phyloP scores from a whole-genome alignment of 1,284 basidiomycete genomes.

The Apiotrichum veenhuisii region DNA sequence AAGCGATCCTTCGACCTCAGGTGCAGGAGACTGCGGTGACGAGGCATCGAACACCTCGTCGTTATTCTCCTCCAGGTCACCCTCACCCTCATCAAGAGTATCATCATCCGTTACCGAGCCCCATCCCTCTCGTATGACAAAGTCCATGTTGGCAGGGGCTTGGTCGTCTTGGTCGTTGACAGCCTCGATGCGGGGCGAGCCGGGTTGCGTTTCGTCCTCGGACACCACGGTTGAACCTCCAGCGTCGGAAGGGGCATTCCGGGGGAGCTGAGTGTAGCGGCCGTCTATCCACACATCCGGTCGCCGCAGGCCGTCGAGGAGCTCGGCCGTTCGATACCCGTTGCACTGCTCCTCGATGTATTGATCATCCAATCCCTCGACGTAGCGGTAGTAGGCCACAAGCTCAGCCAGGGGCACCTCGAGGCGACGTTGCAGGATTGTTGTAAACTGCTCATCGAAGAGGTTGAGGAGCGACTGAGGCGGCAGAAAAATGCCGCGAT shows the following conservation, averaged over 20 bases:
- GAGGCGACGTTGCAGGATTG: neutral
- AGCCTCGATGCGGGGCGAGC: constrained; percentile 17
- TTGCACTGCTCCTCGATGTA: constrained; percentile 3
- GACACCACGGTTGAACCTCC: constrained; percentile 2
- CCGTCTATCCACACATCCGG: neutral
- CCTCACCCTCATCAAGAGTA: constrained; percentile 6
- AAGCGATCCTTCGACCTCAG: neutral
- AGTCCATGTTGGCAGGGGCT: neutral
- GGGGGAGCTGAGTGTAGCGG: neutral
- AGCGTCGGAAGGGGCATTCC: neutral
- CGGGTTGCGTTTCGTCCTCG: neutral
- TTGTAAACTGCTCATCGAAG: constrained; percentile 9
- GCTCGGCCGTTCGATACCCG: neutral
- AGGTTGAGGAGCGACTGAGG: constrained; percentile 6
- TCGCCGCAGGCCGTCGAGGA: neutral
- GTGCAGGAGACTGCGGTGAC: neutral
- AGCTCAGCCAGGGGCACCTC: constrained; percentile 8
- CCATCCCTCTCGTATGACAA: constrained; percentile 14
- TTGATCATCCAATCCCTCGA: neutral
- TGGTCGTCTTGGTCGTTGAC: constrained; percentile 3
- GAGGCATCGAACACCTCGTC: neutral
- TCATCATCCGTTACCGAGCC: constrained; percentile 1
- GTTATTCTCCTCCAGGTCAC: constrained; percentile 2
- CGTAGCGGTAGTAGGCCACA: neutral
- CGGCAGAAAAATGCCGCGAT: constrained; percentile 8